phyloP scores from a whole-genome alignment of 164 flowering plant genomes.

The Nelumbo lutea region DNA sequence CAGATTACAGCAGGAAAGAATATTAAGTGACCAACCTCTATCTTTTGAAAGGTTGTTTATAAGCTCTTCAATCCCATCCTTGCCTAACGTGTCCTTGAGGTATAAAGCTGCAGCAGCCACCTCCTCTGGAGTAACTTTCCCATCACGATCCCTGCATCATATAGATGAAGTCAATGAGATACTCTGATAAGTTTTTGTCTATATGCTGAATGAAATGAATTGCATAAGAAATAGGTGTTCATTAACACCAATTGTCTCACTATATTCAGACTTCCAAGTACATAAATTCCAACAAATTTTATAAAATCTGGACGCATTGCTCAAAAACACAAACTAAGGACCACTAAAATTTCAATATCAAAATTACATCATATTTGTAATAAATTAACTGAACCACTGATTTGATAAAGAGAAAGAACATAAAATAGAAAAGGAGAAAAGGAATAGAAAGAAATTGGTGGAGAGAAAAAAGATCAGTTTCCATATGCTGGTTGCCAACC shows the following conservation, averaged over 20 bases:
- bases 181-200: not conserved
- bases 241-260: not conserved
- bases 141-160: constrained; percentile 67
- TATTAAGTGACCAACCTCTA: constrained; percentile 36
- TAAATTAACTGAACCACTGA: too few relatives aligned
- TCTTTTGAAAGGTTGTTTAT: constrained; percentile 77
- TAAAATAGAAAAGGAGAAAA: too few relatives aligned
- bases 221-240: not conserved
- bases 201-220: not conserved
- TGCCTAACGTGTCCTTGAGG: constrained; percentile 60
- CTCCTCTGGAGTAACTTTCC: constrained; percentile 89
- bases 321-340: too few relatives aligned
- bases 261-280: not conserved
- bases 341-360: too few relatives aligned
- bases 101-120: constrained; percentile 76
- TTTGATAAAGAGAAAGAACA: too few relatives aligned
- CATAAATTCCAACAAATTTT: not conserved
- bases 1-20: not conserved
- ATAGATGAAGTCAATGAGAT: not conserved
- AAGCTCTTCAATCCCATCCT: constrained; percentile 74
- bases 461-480: too few relatives aligned
- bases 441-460: too few relatives aligned
- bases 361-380: too few relatives aligned
- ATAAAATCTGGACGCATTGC: too few relatives aligned
- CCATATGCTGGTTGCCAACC: too few relatives aligned